These are phyloP conservation scores for Hippophae rhamnoides DNA, from an alignment of 306 rosid genomes.

Conservation along the genomic window DNA sequence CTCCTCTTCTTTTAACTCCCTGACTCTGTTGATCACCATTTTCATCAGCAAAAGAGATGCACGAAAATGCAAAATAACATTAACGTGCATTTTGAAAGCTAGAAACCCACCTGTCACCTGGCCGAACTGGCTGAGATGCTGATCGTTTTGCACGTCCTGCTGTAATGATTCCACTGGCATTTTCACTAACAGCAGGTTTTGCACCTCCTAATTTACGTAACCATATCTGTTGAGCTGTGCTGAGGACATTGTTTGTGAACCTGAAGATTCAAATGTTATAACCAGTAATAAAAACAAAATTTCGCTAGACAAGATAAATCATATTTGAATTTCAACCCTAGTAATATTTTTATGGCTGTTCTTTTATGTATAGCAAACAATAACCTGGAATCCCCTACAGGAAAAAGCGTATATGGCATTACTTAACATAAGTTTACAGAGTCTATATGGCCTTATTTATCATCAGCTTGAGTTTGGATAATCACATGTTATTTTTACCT, in stretches of 20 bases:
- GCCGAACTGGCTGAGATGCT: constrained; percentile 43
- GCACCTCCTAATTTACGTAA: constrained; percentile 94
- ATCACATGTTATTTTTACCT: not conserved
- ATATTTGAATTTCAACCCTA: too few species aligned
- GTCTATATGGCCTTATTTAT: too few species aligned
- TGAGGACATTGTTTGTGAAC: constrained; percentile 87
- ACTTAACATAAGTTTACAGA: too few species aligned
- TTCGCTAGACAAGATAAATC: too few species aligned
- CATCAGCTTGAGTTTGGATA: not conserved
- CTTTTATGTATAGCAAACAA: too few species aligned
- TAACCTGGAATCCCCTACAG: too few species aligned
- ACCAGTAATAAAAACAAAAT: too few species aligned
- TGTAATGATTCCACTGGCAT: constrained; percentile 83
- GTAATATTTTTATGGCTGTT: too few species aligned
- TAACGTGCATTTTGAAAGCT: constrained; percentile 12
- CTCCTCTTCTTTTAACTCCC: constrained; percentile 60
- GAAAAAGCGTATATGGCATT: too few species aligned
- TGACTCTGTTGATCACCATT: constrained; percentile 48
- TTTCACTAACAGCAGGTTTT: constrained; percentile 62
- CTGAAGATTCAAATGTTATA: constrained; percentile 18
- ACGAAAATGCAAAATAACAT: constrained; percentile 9
- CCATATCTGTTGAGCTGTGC: constrained; percentile 99
- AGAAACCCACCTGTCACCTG: constrained; percentile 67
- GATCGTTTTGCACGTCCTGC: constrained; percentile 95
- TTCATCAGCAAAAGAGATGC: constrained; percentile 12